A percentile compares a stretch with the other conserved stretches of the same genome.
Evolutionary conservation across 2,329 filamentous ascomycete species (phyloP).

Genomic region (Amphichorda felina): DNA sequence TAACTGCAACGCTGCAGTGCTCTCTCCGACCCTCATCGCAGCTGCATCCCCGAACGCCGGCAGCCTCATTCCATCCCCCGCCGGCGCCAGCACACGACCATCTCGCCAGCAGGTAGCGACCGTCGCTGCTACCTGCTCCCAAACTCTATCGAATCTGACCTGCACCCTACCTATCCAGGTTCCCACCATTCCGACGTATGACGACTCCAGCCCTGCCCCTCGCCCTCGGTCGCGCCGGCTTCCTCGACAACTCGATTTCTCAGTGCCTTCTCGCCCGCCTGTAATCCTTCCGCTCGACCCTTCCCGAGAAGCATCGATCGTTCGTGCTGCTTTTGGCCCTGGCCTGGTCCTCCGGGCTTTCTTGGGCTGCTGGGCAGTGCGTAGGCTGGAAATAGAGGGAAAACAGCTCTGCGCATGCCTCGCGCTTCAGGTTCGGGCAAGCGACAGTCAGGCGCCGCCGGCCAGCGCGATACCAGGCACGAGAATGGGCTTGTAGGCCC

Average conservation of each 20-base stretch:
- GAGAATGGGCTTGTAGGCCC: constrained; percentile 75
- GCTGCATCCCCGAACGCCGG: background rate
- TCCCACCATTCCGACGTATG: background rate
- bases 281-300: background rate
- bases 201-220: background rate
- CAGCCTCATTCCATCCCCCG: background rate
- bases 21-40: background rate
- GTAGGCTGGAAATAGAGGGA: background rate
- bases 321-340: background rate
- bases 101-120: too few relatives aligned
- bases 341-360: background rate
- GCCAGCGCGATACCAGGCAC: constrained; percentile 63
- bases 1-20: background rate
- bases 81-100: too few relatives aligned
- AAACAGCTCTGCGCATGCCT: constrained; percentile 39
- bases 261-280: background rate
- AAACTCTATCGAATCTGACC: too few relatives aligned
- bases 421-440: constrained; percentile 45
- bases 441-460: constrained; percentile 49
- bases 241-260: background rate
- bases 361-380: background rate
- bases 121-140: too few relatives aligned
- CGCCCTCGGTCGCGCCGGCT: background rate
- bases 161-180: background rate
- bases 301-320: too few relatives aligned